Evolutionary conservation across 306 rosid species (phyloP), one percentile per base, ranked within the genome.

Genomic region (Vicia sativa): DNA sequence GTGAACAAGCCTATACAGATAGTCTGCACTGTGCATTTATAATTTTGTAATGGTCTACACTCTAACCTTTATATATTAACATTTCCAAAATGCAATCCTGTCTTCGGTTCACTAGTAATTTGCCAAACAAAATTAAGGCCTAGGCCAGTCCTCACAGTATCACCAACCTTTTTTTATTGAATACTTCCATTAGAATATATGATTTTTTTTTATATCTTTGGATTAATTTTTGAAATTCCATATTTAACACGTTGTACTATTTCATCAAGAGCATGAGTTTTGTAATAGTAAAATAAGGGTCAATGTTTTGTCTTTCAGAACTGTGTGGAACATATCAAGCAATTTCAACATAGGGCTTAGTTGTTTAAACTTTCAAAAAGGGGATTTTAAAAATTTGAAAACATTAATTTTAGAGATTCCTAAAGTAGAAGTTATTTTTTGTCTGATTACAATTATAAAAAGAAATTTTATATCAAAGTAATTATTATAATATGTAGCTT

Each of bases 1-100:
- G 99, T 95, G 80, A 81, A 28, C 69, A 49, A 50, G 61, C 66
- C 65, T 72, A 44, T 56, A 15, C 35, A 21, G 34, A 46, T 65
- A 58, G 44, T 52, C 34, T 53, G 60, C 18, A 2, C 19, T 56
- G 23, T 61, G 72, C 67, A 59, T 58, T 26, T 64, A 14, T 35
- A 12, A 59, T 46, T 75, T n/a, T 66, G 26, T 38, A 1, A 14
- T 35, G 18, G 73, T 72, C 49, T 55, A 28, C 23, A 6, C 9
- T 31, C 7, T 31, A 31, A 31, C 37, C 70, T 56, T 63, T 43
- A 41, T 23, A 16, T 43, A 56, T 19, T 18, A 58, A 18, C 23
- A 43, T 41, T 14, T 48, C 9, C 28, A 77, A 57, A 67, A 23
- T 14, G 46, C 4, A 35, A 25, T 62, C 48, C 39, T 68, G 15